Base-by-base conservation (phyloP, 306 rosid genomes). In the Mimosa bimucronata region DNA sequence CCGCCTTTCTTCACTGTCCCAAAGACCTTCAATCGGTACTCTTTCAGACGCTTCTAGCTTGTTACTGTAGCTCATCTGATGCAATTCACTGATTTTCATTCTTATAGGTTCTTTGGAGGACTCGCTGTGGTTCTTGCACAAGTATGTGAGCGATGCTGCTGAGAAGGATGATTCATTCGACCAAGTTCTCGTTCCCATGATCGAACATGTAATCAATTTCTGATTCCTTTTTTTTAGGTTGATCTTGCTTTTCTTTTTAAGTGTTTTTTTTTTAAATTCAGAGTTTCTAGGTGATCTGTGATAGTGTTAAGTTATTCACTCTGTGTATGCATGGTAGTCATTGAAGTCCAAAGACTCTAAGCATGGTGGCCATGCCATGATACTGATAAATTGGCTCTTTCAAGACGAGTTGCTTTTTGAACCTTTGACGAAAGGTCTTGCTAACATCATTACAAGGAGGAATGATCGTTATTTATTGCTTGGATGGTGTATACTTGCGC, bases 401-500 rank as follows among this genome's bases (percentile, higher is more conserved):
- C 97, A 90, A 77, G 95, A 91, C 6, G 91, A 81, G 66, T 73
- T 88, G 72, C 79, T 86, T 72, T 94, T 94, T 77, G 78, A 40
- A 68, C 85, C 88, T 0, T 73, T 89, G 66, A 89, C 88, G 2
- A 66, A 85, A 71, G 84, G 83, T 16, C 91, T 94, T 79, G 91
- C 91, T 14, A 74, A 80, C 81, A 37, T 94, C 7, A 66, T 91
- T 14, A 41, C 81, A 14, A 82, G 83, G 34, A 92, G 90, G 66
- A 88, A 86, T 3, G 97, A 92, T 67, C 94, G 90, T 40, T 94
- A 90, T 65, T 69, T 94, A 72, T 83, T 89, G 79, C 82, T 92
- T 42, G 97, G 95, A 41, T 94, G 98, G 98, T 94, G 98, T 82
- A 46, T 87, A 6, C 89, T 94, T 31, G 88, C 90, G 25, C 90